Base-by-base conservation (phyloP, 208 protist genomes). In the Acanthamoeba castellanii region DNA sequence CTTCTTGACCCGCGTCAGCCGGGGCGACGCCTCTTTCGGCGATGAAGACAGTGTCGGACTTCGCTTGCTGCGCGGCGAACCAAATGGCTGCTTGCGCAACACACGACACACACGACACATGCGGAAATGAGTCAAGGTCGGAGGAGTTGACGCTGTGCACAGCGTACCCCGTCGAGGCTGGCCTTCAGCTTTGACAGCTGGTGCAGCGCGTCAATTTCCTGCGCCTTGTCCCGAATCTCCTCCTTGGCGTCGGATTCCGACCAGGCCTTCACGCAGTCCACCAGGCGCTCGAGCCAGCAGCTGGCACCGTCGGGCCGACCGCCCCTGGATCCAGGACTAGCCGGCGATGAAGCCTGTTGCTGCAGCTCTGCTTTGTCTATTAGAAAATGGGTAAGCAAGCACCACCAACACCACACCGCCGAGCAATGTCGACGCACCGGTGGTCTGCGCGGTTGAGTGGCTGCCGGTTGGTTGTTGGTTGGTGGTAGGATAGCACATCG, bases 161-260 rank as follows among this genome's bases (percentile, higher is more conserved):
- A 50, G 34, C 42, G 74, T 52, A 85, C 76, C 76, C 47, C 22
- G 30, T 88, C 81, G n/a, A 88, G 81, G 34, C 45, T 64, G 5
- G 45, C 7, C 52, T 88, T 88, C 20, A 88, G 81, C 81, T 88
- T 88, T 0, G 81, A 55, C 20, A 88, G 1, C 52, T 88, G 81
- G 30, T 88, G 81, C 18, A 88, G 81, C 4, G 81, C 47, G n/a
- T 88, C 81, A 14, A 88, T 88, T 13, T 57, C 81, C 81, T 88
- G 45, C 13, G 13, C 30, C 50, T 27, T 57, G 27, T 64, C 50
- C 20, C 81, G 25, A 4, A 42, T 37, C n/a, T 64, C 81, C 0
- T 88, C 81, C 30, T 42, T 55, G 22, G 27, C 27, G 30, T 64
- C 81, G 20, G 52, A 64, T 25, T 55, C 42, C 13, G 81, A 37